Base-by-base conservation (phyloP, 352 stramenopile species). In the Phytophthora gonapodyides region DNA sequence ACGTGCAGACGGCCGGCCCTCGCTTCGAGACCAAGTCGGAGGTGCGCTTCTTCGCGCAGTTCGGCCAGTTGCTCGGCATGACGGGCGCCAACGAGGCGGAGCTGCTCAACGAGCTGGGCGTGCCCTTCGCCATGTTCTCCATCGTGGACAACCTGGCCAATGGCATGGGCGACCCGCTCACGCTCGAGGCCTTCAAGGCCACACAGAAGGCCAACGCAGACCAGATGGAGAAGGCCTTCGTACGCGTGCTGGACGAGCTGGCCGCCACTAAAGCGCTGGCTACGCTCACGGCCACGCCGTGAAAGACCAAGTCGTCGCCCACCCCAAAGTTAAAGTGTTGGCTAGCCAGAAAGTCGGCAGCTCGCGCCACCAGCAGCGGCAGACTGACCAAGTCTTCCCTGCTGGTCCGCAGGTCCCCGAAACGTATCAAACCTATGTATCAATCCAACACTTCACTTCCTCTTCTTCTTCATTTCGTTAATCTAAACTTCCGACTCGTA, bases 1-100 rank as follows among this genome's bases (percentile, higher is more conserved):
- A 97, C 73, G 81, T 96, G 44, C 89, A 97, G 72, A 89, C 83
- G 30, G 69, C 78, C 0, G 89, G 89, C 2, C 89, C 89, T 34
- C 86, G 89, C 57, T 96, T 97, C 61, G 89, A 97, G 71, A 97
- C 89, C 50, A 96, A 96, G 73, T 80, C 89, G 11, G 89, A 97
- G 69, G 88, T 97, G 75, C 84, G 84, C 44, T 95, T 94, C 70
- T 93, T 96, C 53, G 73, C 85, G 24, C 82, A 94, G 63, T 93
- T 89, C 42, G 89, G 88, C 8, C 76, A 97, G 35, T 65, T 97
- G 51, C 84, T 97, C 40, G 89, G 89, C 41, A 97, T 97, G 89
- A 97, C 89, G 6, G 88, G 82, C 44, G 80, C 84, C 15, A 93
- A 97, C 59, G 89, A 97, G 63, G 87, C 89, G 35, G 84, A 91